Base-by-base conservation (phyloP, 208 protist species). In the Trypanosoma melophagium region DNA sequence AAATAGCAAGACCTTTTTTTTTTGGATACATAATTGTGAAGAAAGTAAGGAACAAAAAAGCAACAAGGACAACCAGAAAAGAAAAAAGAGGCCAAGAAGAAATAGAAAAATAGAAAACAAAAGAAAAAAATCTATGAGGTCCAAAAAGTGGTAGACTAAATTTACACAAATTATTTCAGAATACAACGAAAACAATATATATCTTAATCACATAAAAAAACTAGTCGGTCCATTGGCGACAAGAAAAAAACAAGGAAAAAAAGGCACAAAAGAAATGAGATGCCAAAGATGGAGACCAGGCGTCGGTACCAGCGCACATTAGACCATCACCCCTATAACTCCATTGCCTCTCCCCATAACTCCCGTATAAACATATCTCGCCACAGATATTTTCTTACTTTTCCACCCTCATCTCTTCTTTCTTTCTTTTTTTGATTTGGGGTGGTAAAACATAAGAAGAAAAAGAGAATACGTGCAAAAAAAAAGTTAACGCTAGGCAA, bases 201-300 rank as follows among this genome's bases (percentile, higher is more conserved):
- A 7, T 35, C 28, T 35, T 5, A 35, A 35, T 35, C 28, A 35
- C 28, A 35, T 35, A 35, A 1, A 35, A 35, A 7, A 35, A 35
- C 28, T 35, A 35, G 28, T 35, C 28, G 28, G 28, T 35, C 28
- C 28, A 35, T 35, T 35, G 28, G 28, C 28, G 42, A 47, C 42
- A 47, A 3, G 42, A 47, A 70, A 44, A 38, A 54, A 41, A 31
- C 1, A 38, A 44, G 44, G 10, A 17, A 35, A 69, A 35, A 69
- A 35, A 1, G 25, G 19, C 38, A 55, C 17, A 47, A 49, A 77
- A 35, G 54, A 50, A 24, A 74, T n/a, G 16, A 47, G 9, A 47
- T 12, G 42, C 9, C 42, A n/a, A 47, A 47, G 40, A 47, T 47
- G 16, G 10, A 47, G 16, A 17, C 10, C 10, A 17, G 42, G 42